phyloP scores from a whole-genome alignment of 164 flowering plant species.

The Malania oleifera region DNA sequence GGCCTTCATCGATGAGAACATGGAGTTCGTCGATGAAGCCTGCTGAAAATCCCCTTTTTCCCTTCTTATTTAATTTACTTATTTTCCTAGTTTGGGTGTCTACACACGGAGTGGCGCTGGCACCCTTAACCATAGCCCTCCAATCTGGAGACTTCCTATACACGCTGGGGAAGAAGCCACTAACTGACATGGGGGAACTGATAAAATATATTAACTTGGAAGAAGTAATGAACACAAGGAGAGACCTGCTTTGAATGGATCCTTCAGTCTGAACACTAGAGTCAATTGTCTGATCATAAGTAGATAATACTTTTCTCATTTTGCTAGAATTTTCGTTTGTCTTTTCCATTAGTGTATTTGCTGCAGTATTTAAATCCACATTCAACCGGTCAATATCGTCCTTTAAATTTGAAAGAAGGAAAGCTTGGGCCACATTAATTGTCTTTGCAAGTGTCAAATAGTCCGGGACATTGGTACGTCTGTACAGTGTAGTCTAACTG shows the following conservation, averaged over 20 bases:
- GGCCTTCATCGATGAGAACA: too few relatives aligned
- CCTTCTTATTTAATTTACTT: too few relatives aligned
- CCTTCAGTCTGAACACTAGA: constrained; percentile 32
- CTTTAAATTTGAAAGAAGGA: constrained; percentile 62
- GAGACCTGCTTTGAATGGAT: constrained; percentile 43
- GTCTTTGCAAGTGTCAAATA: constrained; percentile 74
- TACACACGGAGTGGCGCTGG: too few relatives aligned
- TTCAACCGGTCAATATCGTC: constrained; percentile 74
- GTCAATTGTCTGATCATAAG: constrained; percentile 22
- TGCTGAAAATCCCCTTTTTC: too few relatives aligned
- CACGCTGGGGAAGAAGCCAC: too few relatives aligned
- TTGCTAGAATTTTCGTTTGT: constrained; percentile 60
- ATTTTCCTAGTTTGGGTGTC: too few relatives aligned
- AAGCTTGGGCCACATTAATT: constrained; percentile 65
- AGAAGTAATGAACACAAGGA: too few relatives aligned
- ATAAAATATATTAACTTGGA: too few relatives aligned
- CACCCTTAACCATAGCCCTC: too few relatives aligned
- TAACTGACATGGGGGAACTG: too few relatives aligned
- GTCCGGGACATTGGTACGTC: constrained; percentile 68
- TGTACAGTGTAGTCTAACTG: constrained; percentile 83
- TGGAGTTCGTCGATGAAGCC: too few relatives aligned
- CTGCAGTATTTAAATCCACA: constrained; percentile 51
- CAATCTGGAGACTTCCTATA: too few relatives aligned
- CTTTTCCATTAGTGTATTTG: constrained; percentile 55
- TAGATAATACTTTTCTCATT: constrained; percentile 53